These are phyloP conservation scores for Dothideomycetes sp. DNA, from an alignment of 2,329 filamentous ascomycete species.

Conservation along the genomic window DNA sequence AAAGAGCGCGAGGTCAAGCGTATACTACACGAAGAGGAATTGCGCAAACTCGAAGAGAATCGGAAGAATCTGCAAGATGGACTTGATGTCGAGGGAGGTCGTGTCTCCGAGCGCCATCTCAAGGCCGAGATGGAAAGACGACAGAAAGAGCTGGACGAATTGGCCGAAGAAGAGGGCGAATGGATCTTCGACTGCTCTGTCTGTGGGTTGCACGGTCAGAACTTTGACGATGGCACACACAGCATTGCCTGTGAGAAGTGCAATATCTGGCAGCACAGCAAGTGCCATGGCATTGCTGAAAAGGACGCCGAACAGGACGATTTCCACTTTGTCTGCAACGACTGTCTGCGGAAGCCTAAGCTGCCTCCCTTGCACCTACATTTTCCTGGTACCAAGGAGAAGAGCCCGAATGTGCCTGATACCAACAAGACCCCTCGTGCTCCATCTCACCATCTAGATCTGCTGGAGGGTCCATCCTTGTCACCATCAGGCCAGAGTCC, in stretches of 20 bases:
- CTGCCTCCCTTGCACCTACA: constrained; percentile 51
- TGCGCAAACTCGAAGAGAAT: constrained; percentile 69
- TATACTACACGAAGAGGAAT: constrained; percentile 72
- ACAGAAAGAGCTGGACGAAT: constrained; percentile 63
- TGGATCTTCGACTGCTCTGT: constrained; percentile 91
- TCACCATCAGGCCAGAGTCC: constrained; percentile 36
- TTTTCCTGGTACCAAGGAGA: constrained; percentile 10
- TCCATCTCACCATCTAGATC: constrained; percentile 14
- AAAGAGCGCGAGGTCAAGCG: constrained; percentile 79
- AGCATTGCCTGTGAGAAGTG: constrained; percentile 91
- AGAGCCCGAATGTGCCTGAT: constrained; percentile 8
- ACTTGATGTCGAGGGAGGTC: constrained; percentile 24
- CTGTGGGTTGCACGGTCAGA: constrained; percentile 81
- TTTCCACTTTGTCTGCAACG: constrained; percentile 76
- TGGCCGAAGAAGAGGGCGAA: constrained; percentile 63
- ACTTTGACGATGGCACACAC: constrained; percentile 82
- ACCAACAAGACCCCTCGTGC: constrained; percentile 15
- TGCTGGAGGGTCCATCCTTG: constrained; percentile 28
- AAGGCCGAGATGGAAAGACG: constrained; percentile 73
- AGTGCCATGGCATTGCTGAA: constrained; percentile 73
- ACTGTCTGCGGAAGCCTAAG: constrained; percentile 64
- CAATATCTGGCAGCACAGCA: constrained; percentile 95
- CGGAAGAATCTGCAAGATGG: constrained; percentile 46
- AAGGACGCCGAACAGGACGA: constrained; percentile 72
- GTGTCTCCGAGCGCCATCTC: constrained; percentile 70